Evolutionary conservation across 495 filamentous ascomycete genomes (phyloP).

Genomic region (Penicillium lagena): DNA sequence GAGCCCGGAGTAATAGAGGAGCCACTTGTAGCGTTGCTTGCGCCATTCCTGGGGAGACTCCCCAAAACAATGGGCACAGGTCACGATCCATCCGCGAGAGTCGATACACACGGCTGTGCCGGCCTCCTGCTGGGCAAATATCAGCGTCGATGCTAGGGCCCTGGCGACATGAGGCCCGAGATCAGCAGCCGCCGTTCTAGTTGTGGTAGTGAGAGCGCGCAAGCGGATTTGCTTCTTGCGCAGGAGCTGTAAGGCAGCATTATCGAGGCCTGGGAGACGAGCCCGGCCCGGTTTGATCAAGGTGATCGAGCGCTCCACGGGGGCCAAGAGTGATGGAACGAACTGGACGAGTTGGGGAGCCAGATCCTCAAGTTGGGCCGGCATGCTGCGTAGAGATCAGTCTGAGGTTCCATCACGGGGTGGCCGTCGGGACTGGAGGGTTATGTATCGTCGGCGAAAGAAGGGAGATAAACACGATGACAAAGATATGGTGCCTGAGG

Average conservation of each 20-base stretch:
- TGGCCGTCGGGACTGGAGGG: too few relatives aligned
- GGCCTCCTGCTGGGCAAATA: constrained; percentile 42
- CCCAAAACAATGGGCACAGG: constrained; percentile 33
- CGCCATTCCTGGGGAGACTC: constrained; percentile 21
- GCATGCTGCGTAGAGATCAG: too few relatives aligned
- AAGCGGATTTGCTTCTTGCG: constrained; percentile 4
- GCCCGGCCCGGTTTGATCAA: neutral
- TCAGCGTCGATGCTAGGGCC: constrained; percentile 23
- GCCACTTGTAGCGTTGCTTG: constrained; percentile 14
- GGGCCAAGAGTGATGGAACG: neutral
- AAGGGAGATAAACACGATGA: too few relatives aligned
- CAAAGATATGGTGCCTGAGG: too few relatives aligned
- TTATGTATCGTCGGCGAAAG: too few relatives aligned
- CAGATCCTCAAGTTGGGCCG: too few relatives aligned
- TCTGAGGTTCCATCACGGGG: too few relatives aligned
- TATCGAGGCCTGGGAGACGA: neutral
- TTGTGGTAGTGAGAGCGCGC: neutral
- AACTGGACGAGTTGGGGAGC: neutral
- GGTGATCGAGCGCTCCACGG: neutral
- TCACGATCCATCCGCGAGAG: constrained; percentile 32
- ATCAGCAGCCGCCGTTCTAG: neutral
- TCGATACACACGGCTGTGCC: constrained; percentile 42
- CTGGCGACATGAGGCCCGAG: neutral
- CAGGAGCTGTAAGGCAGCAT: neutral
- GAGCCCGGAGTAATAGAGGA: constrained; percentile 30